Base-by-base conservation (phyloP, 768 basidiomycete species). In the Symmetrospora coprosmae region DNA sequence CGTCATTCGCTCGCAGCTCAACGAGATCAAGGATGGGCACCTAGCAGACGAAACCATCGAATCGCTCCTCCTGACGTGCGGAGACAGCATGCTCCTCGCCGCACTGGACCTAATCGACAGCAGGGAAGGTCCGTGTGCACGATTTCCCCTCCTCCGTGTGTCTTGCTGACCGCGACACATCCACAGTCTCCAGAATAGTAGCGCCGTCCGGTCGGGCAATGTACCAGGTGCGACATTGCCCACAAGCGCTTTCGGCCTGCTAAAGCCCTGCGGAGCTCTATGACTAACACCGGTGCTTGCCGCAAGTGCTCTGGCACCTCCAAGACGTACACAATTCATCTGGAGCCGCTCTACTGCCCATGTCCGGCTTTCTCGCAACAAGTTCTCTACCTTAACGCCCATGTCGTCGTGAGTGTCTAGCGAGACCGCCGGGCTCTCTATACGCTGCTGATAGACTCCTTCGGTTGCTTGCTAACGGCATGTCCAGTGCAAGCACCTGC, bases 51-150 rank as follows among this genome's bases (percentile, higher is more conserved):
- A 58, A 31, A 33, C 27, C 3, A 43, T 58, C 7, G 55, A 58
- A 34, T 28, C 27, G 6, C 43, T 58, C 9, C 43, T 58, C 6
- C 21, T 58, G 17, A 43, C 34, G 13, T 58, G 55, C 37, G 55
- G 55, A 17, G 55, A 58, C 41, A 47, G 55, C 55, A 58, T 58
- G 55, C 55, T 58, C n/a, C 41, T 58, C n/a, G 55, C 55, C 16
- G 55, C 55, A 27, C 55, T 58, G 27, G 55, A 58, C 31, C 41
- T 58, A 3, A 43, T 58, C 28, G 55, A 58, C 21, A 47, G 55
- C 28, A 41, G 25, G 8, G 55, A 58, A 14, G 55, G 55, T 58
- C 14, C 37, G 25, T n/a, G n/a, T n/a, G n/a, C n/a, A n/a, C n/a
- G n/a, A n/a, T n/a, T n/a, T n/a, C n/a, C n/a, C n/a, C n/a, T n/a